A percentile compares a stretch with the other conserved stretches of the same genome.
Conservation (phyloP, 116 monocot species). For the Phalaenopsis hybrid region DNA sequence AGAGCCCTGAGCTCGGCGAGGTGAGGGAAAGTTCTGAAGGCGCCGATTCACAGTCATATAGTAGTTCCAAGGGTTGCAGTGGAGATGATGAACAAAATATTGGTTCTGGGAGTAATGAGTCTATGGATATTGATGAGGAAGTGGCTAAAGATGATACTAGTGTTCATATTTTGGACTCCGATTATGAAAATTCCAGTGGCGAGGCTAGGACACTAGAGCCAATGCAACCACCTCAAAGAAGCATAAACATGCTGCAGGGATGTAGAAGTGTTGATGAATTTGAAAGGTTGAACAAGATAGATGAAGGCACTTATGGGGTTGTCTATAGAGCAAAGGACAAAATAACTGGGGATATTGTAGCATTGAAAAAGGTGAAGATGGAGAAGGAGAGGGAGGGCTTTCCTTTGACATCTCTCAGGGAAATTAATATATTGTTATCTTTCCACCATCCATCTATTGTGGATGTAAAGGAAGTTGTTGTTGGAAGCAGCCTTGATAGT, state of each 20-base stretch:
- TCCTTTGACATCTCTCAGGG: slow-evolving; percentile 74
- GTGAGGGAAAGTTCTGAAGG: slow-evolving; percentile 42
- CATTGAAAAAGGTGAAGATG: slow-evolving; percentile 91
- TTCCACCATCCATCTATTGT: slow-evolving; percentile 80
- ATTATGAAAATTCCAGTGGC: slow-evolving; percentile 28
- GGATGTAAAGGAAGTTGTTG: slow-evolving; percentile 88
- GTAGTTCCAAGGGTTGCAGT: slow-evolving; percentile 22
- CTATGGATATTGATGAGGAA: slow-evolving; percentile 40
- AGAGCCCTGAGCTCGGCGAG: slow-evolving; percentile 66
- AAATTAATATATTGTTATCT: slow-evolving; percentile 84
- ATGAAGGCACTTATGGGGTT: slow-evolving; percentile 93
- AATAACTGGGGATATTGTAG: slow-evolving; percentile 74
- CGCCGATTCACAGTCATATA: slow-evolving; percentile 29
- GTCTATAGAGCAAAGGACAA: slow-evolving; percentile 90
- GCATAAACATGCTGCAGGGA: slow-evolving; percentile 70
- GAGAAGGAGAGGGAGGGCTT: slow-evolving; percentile 91
- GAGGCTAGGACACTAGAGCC: slow-evolving; percentile 24
- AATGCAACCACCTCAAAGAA: slow-evolving; percentile 39
- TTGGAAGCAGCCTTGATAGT: slow-evolving; percentile 64
- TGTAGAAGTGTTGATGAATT: slow-evolving; percentile 91
- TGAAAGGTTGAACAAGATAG: slow-evolving; percentile 79
- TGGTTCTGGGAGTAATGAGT: slow-evolving; percentile 29
- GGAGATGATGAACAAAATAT: slow-evolving; percentile 14
- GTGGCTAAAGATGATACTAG: slow-evolving; percentile 7
- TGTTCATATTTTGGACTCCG: slow-evolving; percentile 22